These are phyloP conservation scores for Aspergillus texensis DNA, from an alignment of 2,329 filamentous ascomycete species.

Conservation along the genomic window DNA sequence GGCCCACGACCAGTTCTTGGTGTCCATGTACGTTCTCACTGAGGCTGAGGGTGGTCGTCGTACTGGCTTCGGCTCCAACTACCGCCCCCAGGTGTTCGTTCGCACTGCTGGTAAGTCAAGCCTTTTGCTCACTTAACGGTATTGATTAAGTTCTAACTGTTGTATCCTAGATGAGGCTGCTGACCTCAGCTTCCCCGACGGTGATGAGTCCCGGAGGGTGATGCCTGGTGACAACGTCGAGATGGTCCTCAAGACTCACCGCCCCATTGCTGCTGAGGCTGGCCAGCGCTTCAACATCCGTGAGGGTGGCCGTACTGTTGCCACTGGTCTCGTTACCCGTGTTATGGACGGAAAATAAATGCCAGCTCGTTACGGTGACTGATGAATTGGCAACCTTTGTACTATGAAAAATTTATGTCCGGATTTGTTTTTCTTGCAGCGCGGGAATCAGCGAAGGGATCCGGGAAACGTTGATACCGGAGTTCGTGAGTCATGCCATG, in stretches of 20 bases:
- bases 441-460: conserved; percentile 39
- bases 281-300: conserved; percentile 98
- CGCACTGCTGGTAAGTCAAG: conserved; percentile 82
- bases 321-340: conserved; percentile 79
- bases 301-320: conserved; percentile 90
- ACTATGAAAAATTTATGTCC: conserved; percentile 33
- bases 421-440: conserved; percentile 35
- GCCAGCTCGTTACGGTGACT: conserved; percentile 11
- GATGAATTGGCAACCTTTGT: conserved; percentile 30
- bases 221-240: conserved; percentile 99
- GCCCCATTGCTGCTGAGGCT: conserved; percentile 83
- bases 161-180: conserved; percentile 62
- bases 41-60: conserved; percentile 98
- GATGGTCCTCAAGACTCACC: conserved; percentile 85
- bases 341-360: conserved; percentile 53
- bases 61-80: conserved; percentile 94
- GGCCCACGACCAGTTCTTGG: conserved; percentile 87
- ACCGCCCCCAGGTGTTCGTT: conserved; percentile 94
- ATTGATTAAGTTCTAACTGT: conserved; percentile 3
- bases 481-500: conserved; percentile 41
- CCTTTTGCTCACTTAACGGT: background rate
- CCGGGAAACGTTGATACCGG: conserved; percentile 29
- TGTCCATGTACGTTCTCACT: conserved; percentile 93
- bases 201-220: conserved; percentile 78
- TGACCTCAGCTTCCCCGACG: conserved; percentile 82